Percentiles rank a stretch among this genome's conserved stretches.
Conservation (phyloP, 2,329 filamentous ascomycete species). For the Rutstroemia sp. region DNA sequence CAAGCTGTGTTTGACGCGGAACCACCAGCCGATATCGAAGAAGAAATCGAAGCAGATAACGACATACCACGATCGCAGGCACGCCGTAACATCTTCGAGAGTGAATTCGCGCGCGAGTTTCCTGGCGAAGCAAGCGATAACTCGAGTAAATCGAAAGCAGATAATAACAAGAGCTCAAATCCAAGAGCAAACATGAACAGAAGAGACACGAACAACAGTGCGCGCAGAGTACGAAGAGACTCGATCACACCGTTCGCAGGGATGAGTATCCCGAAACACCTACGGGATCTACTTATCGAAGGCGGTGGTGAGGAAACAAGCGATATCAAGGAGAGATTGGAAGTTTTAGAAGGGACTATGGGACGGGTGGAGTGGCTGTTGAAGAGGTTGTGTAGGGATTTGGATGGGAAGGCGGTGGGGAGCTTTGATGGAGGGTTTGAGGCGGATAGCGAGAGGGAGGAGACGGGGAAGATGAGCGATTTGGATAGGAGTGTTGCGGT, state of each 20-base stretch:
- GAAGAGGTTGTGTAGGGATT: constrained; percentile 18
- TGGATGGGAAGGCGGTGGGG: constrained; percentile 11
- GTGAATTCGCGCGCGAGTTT: constrained; percentile 16
- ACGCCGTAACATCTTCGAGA: constrained; percentile 10
- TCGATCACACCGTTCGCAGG: constrained; percentile 24
- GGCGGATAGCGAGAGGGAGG: constrained; percentile 7
- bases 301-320: constrained; percentile 16
- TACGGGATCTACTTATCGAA: constrained; percentile 18
- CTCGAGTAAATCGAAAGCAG: not conserved
- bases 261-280: constrained; percentile 13
- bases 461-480: constrained; percentile 10
- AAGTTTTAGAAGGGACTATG: constrained; percentile 20
- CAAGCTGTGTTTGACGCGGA: constrained; percentile 28
- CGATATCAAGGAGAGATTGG: constrained; percentile 17
- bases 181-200: not conserved
- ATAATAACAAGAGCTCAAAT: not conserved
- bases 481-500: constrained; percentile 18
- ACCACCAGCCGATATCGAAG: constrained; percentile 21
- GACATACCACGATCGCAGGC: constrained; percentile 2
- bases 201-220: not conserved
- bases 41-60: constrained; percentile 16
- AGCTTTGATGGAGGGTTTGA: not conserved
- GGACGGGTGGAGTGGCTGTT: constrained; percentile 25
- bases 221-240: constrained; percentile 16
- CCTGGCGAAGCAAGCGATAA: not conserved